Evolutionary conservation across 2,329 filamentous ascomycete genomes (phyloP), one percentile per base, ranked within the genome.

Genomic region (Ascomycota sp.): DNA sequence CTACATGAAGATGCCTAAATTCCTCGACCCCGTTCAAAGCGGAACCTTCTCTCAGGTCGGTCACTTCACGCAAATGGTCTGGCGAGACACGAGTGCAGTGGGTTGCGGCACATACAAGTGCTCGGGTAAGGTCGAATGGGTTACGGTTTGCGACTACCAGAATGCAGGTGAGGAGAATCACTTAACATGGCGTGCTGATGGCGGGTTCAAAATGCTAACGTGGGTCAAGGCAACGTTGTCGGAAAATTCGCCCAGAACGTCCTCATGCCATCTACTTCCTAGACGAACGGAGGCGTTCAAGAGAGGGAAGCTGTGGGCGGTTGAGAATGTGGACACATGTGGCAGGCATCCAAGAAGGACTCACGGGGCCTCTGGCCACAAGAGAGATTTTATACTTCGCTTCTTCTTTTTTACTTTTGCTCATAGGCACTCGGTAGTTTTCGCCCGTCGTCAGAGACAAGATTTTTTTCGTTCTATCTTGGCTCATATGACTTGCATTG

Each of bases 91-190:
- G 27, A 43, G 40, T 28, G 45, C 46, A 35, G 44, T 57, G 19
- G 56, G 56, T 27, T 59, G 56, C 35, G 79, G 85, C 51, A 80
- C 82, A 53, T 66, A 71, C 30, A 75, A 85, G 47, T 78, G 75
- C 54, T 42, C 50, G 9, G 43, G 54, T 23, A 63, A 56, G 22
- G 52, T 68, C 37, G 22, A 30, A 15, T 72, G 67, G 55, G 82
- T 70, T 61, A 85, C 78, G 20, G 81, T 91, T 44, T 93, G 82
- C 74, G 86, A 93, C 66, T 93, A 93, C 60, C 59, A 56, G 40
- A 64, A 71, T 36, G 57, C 70, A 37, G 82, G 80, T 79, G 69
- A 52, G 69, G 52, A 7, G 7, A 9, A 4, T 15, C 20, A n/a
- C 19, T 8, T n/a, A 5, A 25, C 24, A 10, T 12, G 24, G 5